Base-by-base conservation (phyloP, 768 basidiomycete species). In the Termitomyces sp. region DNA sequence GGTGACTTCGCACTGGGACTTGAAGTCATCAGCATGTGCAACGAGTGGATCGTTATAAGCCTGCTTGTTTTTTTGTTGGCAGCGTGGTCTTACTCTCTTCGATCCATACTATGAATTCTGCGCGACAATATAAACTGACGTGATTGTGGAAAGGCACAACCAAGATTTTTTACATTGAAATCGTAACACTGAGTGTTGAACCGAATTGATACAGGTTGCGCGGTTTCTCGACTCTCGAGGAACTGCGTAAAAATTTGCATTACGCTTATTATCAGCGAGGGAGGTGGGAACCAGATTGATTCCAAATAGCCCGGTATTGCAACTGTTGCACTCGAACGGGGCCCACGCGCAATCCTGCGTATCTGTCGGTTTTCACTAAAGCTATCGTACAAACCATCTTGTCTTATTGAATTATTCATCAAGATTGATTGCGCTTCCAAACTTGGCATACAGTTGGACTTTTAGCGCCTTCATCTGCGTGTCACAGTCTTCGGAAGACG, bases 401-500 rank as follows among this genome's bases (percentile, higher is more conserved):
- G 8, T 7, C 24, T 18, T 30, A 6, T 10, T 47, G 12, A 45
- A n/a, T 53, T 70, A 89, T 67, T 90, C 91, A 69, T 96, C 94
- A 47, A 97, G 81, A 70, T 97, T 97, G 72, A 96, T 96, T 40
- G 94, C 89, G 43, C 80, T 84, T 20, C 94, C 94, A 68, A 98
- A 98, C 72, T 94, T 95, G 28, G 90, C 91, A 66, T 97, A 97
- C 55, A 94, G 68, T 0, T 77, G 68, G 43, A 88, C 80, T 69
- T 94, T 94, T 45, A 94, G 82, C 53, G 81, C 81, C 66, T 89
- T 88, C 91, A 94, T 92, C 64, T 84, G 75, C 33, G 71, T 77
- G 64, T 91, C 87, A 67, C 86, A 90, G 20, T 85, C 79, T 53
- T 86, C 83, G 18, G 83, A 82, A 36, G 78, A 76, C 9, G 68